Conservation (phyloP, 2,329 filamentous ascomycete species). For the Fusarium metavorans region DNA sequence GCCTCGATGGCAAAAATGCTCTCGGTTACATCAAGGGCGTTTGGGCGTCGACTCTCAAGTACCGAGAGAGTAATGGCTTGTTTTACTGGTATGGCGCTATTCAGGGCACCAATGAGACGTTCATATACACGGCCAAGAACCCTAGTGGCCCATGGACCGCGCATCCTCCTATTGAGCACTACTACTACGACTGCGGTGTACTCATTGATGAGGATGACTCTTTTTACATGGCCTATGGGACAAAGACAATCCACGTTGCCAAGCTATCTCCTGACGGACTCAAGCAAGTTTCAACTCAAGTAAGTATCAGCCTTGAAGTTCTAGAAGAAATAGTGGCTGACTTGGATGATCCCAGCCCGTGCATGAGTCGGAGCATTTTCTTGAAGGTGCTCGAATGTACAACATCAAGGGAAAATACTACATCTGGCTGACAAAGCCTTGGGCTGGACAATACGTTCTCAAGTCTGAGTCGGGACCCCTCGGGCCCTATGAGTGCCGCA, state of each 20-base stretch:
- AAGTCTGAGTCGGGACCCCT: constrained; percentile 56
- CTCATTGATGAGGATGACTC: constrained; percentile 67
- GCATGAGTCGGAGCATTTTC: constrained; percentile 14
- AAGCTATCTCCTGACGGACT: constrained; percentile 62
- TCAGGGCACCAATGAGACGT: constrained; percentile 59
- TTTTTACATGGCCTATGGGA: constrained; percentile 69
- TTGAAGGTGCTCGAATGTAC: constrained; percentile 68
- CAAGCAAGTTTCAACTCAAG: constrained; percentile 55
- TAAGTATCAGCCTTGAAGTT: constrained; percentile 48
- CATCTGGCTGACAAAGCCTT: constrained; percentile 62
- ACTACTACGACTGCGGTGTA: constrained; percentile 69
- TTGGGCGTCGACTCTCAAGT: constrained; percentile 59
- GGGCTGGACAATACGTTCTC: constrained; percentile 59
- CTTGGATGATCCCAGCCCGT: background rate
- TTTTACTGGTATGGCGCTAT: constrained; percentile 56
- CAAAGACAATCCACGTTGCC: constrained; percentile 60
- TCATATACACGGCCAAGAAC: constrained; percentile 62
- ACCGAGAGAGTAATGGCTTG: constrained; percentile 22
- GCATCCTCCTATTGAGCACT: constrained; percentile 58
- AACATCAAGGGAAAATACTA: constrained; percentile 67
- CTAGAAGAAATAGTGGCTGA: background rate
- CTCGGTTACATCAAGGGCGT: constrained; percentile 65
- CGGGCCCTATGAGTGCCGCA: constrained; percentile 61
- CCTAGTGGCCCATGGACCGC: constrained; percentile 58
- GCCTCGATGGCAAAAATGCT: constrained; percentile 50